Evolutionary conservation across 2,329 filamentous ascomycete genomes (phyloP), one percentile per base, ranked within the genome.

Genomic region (Fusarium subtropicale): DNA sequence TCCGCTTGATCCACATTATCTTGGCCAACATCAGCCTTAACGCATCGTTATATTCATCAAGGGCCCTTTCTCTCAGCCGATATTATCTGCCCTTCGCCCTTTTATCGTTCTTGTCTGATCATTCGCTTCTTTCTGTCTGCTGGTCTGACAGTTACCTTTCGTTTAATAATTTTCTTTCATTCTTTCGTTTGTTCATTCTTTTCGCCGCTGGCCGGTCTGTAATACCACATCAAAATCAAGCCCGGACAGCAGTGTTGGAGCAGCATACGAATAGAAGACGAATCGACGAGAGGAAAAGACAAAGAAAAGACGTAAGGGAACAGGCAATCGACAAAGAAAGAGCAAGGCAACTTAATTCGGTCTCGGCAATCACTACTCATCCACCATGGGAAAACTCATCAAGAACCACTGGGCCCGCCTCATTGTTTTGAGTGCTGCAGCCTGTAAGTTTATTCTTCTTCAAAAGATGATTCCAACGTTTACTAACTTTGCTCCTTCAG

Each of bases 351-450:
- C 39, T 56, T 71, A 66, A 70, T 69, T 53, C 39, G 57, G 47
- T 46, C 41, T 45, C 28, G 26, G 28, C 33, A 53, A 60, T 53
- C 56, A 60, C 39, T 39, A 60, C 39, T 39, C 54, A 64, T 56
- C 55, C 53, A 83, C 72, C 68, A 99, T 99, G 96, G 96, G 96
- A 81, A 96, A 91, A 82, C 90, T 99, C 78, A 98, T 99, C 85
- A 99, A 99, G 87, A 98, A 98, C 85, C 96, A 99, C 85, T 97
- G 93, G 93, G 96, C 94, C 74, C 91, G 96, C 66, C 90, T 99
- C 76, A 96, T 99, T 77, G 87, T 97, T 81, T 85, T 99, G 78
- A 93, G 92, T 30, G 93, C 96, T 38, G 91, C 93, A 70, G 80
- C 84, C 60, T 94, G 92, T 94, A 88, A 66, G 84, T 68, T 47